phyloP scores from a whole-genome alignment of 2,329 filamentous ascomycete species.

The Chalara sp. region DNA sequence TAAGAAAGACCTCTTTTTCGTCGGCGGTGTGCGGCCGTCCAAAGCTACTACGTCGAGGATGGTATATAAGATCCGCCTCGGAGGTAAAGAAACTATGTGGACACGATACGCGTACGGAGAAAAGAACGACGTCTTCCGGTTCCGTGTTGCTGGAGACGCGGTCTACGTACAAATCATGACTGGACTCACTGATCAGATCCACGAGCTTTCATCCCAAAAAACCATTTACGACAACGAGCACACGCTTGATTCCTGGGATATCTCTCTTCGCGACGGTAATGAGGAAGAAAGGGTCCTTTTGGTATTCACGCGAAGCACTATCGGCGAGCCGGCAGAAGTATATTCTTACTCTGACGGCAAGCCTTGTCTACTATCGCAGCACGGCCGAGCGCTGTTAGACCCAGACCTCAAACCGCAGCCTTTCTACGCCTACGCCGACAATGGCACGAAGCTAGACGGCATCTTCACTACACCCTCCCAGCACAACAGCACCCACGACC shows the following conservation, averaged over 20 bases:
- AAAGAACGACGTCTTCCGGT: not conserved
- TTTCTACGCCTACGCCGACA: conserved; percentile 18
- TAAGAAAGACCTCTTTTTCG: not conserved
- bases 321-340: conserved; percentile 26
- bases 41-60: not conserved
- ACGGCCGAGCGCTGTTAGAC: conserved; percentile 17
- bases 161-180: conserved; percentile 9
- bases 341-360: conserved; percentile 19
- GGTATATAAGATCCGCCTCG: not conserved
- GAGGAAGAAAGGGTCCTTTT: conserved; percentile 16
- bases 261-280: conserved; percentile 11
- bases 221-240: conserved; percentile 3
- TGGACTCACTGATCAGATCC: conserved; percentile 2
- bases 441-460: conserved; percentile 25
- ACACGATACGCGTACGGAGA: conserved; percentile 9
- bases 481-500: not conserved
- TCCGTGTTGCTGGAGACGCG: conserved; percentile 13
- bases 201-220: conserved; percentile 1
- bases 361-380: conserved; percentile 15
- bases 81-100: conserved; percentile 12
- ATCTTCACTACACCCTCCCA: conserved; percentile 22
- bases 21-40: not conserved
- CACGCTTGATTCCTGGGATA: too few relatives aligned
- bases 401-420: conserved; percentile 16
- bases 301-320: conserved; percentile 21